Evolutionary conservation across 2,329 filamentous ascomycete species (phyloP).

Genomic region (Colletotrichum kahawae): DNA sequence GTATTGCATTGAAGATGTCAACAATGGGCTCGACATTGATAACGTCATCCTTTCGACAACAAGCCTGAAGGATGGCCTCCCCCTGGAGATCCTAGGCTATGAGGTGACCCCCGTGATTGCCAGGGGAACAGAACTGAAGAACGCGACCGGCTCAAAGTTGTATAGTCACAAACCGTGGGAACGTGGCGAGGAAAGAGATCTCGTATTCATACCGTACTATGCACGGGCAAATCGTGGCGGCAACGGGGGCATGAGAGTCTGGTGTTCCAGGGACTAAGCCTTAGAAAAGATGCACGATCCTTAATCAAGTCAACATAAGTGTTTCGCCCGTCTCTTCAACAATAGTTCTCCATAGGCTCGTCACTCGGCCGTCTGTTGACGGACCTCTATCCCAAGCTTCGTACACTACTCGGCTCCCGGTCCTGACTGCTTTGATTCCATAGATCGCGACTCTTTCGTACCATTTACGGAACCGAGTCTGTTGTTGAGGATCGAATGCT

Average conservation of each 20-base stretch:
- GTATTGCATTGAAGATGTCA: slow-evolving; percentile 3
- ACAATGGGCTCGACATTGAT: background rate
- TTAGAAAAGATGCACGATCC: background rate
- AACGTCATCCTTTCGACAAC: background rate
- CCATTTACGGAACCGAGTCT: slow-evolving; percentile 26
- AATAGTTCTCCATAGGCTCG: slow-evolving; percentile 4
- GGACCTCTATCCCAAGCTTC: slow-evolving; percentile 25
- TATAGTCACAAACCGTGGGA: background rate
- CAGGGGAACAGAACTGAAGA: background rate
- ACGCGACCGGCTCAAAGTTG: background rate
- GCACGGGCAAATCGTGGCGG: slow-evolving; percentile 1
- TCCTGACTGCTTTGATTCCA: slow-evolving; percentile 27
- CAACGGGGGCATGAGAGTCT: background rate
- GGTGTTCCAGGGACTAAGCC: background rate
- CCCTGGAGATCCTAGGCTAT: background rate
- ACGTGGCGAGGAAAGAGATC: background rate
- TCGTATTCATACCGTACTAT: slow-evolving; percentile 4
- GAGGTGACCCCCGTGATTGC: background rate
- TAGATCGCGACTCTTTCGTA: slow-evolving; percentile 24
- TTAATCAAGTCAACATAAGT: background rate
- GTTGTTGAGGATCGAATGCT: slow-evolving; percentile 23
- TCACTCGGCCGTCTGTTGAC: background rate
- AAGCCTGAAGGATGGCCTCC: background rate
- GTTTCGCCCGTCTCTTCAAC: background rate
- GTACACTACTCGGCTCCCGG: slow-evolving; percentile 24